phyloP scores from a whole-genome alignment of 257 asterid species.

The Solanum pimpinellifolium region DNA sequence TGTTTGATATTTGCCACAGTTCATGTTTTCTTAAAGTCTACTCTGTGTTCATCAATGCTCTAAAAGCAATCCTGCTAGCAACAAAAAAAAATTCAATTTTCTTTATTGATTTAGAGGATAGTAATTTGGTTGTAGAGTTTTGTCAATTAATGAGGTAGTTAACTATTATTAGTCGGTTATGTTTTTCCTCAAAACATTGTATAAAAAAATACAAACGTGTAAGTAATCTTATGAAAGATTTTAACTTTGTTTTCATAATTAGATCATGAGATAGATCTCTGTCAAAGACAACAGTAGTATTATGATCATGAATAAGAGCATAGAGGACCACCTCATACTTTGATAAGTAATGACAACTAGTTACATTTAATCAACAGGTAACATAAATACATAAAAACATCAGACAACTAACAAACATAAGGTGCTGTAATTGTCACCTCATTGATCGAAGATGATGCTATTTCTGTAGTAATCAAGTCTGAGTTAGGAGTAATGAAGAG shows the following conservation, averaged over 20 bases:
- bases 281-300: background rate
- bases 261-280: background rate
- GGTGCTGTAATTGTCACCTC: slow-evolving; percentile 7
- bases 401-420: background rate
- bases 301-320: background rate
- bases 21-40: background rate
- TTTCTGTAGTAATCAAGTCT: background rate
- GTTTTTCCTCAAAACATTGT: background rate
- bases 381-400: background rate
- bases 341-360: background rate
- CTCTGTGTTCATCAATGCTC: background rate
- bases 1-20: background rate
- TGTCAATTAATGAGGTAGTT: background rate
- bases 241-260: background rate
- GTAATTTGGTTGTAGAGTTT: background rate
- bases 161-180: background rate
- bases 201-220: background rate
- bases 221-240: background rate
- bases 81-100: background rate
- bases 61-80: background rate
- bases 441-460: background rate
- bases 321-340: background rate
- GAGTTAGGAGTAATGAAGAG: slow-evolving; percentile 7
- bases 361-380: background rate
- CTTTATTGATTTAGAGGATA: background rate